phyloP scores from a whole-genome alignment of 495 filamentous ascomycete species.

The Penicillium ochrochloron region DNA sequence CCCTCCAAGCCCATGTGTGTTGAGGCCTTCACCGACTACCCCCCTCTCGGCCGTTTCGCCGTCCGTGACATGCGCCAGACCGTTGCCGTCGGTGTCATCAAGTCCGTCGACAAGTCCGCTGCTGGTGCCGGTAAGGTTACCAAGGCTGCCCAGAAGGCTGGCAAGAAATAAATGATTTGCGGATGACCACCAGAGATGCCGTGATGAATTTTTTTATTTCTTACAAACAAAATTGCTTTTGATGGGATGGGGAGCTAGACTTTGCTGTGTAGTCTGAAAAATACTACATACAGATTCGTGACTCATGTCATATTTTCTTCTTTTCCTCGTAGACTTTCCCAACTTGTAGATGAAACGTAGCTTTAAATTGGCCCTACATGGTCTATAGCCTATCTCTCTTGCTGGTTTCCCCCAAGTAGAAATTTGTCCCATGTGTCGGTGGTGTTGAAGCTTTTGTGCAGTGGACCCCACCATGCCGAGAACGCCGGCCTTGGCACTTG shows the following conservation, averaged over 20 bases:
- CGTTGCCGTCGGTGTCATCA: conserved; percentile 97
- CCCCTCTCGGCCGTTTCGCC: conserved; percentile 97
- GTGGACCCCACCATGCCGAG: background rate
- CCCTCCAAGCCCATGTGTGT: conserved; percentile 99
- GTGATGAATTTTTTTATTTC: conserved; percentile 37
- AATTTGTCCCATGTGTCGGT: too few relatives aligned
- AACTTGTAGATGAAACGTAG: too few relatives aligned
- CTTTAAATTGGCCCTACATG: too few relatives aligned
- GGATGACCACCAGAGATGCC: conserved; percentile 36
- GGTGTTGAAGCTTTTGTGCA: background rate
- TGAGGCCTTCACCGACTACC: conserved; percentile 99
- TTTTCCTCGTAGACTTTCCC: background rate
- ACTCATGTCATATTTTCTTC: conserved; percentile 22
- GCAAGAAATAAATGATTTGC: conserved; percentile 64
- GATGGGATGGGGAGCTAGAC: conserved; percentile 36
- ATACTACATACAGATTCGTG: conserved; percentile 35
- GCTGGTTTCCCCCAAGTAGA: too few relatives aligned
- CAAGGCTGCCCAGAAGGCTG: conserved; percentile 71
- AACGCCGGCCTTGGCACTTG: background rate
- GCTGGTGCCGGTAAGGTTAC: conserved; percentile 73
- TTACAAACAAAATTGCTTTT: conserved; percentile 34
- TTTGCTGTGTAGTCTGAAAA: conserved; percentile 33
- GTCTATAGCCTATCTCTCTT: too few relatives aligned
- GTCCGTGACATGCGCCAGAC: conserved; percentile 92
- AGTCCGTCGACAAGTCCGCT: conserved; percentile 79